phyloP scores from a whole-genome alignment of 129 eudicot species.

The sunflower (Helianthus annuus) region HanXRQr2.0-SUNRISE NC_035435.2:666816-667315 shows the following conservation, averaged over 20 bases:
- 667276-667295: not conserved
- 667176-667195: constrained; percentile 47
- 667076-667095: not conserved
- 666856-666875: constrained; percentile 49
- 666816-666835: constrained; percentile 46
- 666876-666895: constrained; percentile 83
- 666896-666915: constrained; percentile 88
- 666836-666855: constrained; percentile 53
- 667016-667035: not conserved
- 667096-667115: not conserved
- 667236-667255: constrained; percentile 72
- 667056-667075: not conserved
- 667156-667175: constrained; percentile 47
- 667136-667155: not conserved
- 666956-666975: constrained; percentile 10
- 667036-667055: not conserved
- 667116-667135: constrained; percentile 5
- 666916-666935: constrained; percentile 54
- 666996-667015: not conserved
- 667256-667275: constrained; percentile 23
- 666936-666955: constrained; percentile 48
- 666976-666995: not conserved
- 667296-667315: too few species aligned
- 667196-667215: constrained; percentile 45
- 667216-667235: constrained; percentile 67